Base-by-base conservation (phyloP, 805 yeast genomes). In the Kodamaea jinghongensis region DNA sequence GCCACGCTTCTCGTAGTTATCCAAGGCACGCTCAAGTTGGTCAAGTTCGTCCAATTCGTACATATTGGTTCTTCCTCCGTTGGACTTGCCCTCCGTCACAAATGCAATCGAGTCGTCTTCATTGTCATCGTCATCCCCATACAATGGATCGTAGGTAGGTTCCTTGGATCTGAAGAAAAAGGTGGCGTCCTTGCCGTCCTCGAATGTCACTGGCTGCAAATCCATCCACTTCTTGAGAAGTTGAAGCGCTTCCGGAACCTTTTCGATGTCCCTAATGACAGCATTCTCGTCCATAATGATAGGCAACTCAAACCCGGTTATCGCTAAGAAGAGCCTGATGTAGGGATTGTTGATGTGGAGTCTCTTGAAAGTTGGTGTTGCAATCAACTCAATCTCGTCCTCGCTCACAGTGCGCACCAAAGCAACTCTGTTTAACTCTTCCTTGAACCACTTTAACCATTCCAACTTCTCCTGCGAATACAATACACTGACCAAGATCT, bases 401-500 rank as follows among this genome's bases (percentile, higher is more conserved):
- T 35, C 13, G 43, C 54, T 51, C 31, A 50, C 42, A 2, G 47
- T 30, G 31, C 67, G 57, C 3, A 36, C 48, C 6, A 54, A 54
- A 1, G 58, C 47, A 6, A 71, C 50, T 8, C 55, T 46, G 29
- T 57, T 61, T 28, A 78, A 46, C 14, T 66, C 71, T 4, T 56
- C 50, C 3, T 63, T 52, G 11, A 79, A 44, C 70, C 75, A 70
- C n/a, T 67, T 67, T 11, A 83, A 52, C 4, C 71, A 49, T 0
- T 58, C 55, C 25, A 52, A 54, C 44, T 71, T 70, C 14, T 71
- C 79, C 41, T 70, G 69, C 38, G 67, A 69, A 30, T 69, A 55
- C 34, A 80, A 52, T 6, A 75, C 68, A 17, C 78, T 73, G 4
- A 79, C 73, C 30, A 78, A 49, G 12, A 79, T 65, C 17, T 76